phyloP scores from a whole-genome alignment of 345 rosid species.

The Camelina hispida region DNA sequence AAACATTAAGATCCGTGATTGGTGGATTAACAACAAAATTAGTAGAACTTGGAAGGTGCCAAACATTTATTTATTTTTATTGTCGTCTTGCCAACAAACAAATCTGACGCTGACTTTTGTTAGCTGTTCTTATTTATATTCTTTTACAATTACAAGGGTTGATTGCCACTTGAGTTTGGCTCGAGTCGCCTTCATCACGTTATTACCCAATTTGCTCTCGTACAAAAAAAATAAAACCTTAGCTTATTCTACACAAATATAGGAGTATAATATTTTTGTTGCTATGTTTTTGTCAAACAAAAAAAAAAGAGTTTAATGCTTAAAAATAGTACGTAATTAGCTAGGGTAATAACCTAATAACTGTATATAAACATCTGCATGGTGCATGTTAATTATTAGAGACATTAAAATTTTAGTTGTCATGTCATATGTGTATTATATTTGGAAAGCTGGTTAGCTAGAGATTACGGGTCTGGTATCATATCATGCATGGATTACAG shows the following conservation, averaged over 20 bases:
- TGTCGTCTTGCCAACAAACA: slow-evolving; percentile 36
- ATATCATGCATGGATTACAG: neutral
- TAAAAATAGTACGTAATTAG: neutral
- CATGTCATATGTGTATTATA: slow-evolving; percentile 20
- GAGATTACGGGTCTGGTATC: neutral
- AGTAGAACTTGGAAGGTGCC: slow-evolving; percentile 22
- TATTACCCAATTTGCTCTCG: slow-evolving; percentile 13
- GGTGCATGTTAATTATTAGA: neutral
- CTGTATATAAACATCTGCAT: neutral
- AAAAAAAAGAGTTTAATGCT: neutral
- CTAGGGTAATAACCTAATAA: neutral
- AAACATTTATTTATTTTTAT: slow-evolving; percentile 4
- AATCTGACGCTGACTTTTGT: slow-evolving; percentile 36
- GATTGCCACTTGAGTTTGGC: slow-evolving; percentile 16
- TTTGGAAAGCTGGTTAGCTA: slow-evolving; percentile 4
- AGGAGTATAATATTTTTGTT: no score
- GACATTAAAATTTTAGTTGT: neutral
- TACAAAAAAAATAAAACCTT: neutral
- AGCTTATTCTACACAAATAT: neutral
- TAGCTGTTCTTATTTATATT: slow-evolving; percentile 21
- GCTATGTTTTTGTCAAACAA: no score
- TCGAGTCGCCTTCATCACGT: slow-evolving; percentile 23
- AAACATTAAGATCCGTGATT: slow-evolving; percentile 32
- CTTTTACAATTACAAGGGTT: neutral
- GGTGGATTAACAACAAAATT: slow-evolving; percentile 35